Conservation (phyloP, 2,329 filamentous ascomycete genomes). For the Botrytis fragariae region DNA sequence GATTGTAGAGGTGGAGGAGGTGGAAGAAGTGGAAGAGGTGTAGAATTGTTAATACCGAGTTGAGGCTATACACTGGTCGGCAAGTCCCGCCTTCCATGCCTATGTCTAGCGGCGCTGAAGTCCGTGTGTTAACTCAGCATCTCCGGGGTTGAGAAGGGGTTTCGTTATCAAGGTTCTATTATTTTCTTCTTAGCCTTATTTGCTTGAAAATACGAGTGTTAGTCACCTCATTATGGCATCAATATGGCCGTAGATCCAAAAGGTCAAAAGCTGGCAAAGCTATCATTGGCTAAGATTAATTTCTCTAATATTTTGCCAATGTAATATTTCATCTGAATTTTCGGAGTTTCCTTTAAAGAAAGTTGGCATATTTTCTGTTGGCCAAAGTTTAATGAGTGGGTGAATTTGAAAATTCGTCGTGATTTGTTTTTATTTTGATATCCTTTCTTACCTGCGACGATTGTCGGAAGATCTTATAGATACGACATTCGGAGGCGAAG, state of each 20-base stretch:
- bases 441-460: not conserved
- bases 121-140: not conserved
- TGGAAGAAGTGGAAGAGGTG: not conserved
- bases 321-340: not conserved
- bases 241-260: not conserved
- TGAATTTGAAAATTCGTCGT: not conserved
- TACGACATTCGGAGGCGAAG: not conserved
- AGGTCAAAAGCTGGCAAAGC: not conserved
- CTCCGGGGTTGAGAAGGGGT: not conserved
- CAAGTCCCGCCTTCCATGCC: not conserved
- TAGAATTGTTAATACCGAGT: not conserved
- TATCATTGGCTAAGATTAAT: not conserved
- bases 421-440: too few species aligned
- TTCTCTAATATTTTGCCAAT: not conserved
- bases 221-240: not conserved
- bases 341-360: not conserved
- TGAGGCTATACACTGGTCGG: not conserved
- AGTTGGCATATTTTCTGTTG: not conserved
- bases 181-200: not conserved
- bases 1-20: not conserved
- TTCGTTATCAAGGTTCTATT: not conserved
- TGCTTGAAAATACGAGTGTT: not conserved
- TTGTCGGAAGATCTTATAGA: not conserved
- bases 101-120: not conserved
- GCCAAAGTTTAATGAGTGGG: not conserved